Evolutionary conservation across 768 basidiomycete species (phyloP), one percentile per base, ranked within the genome.

Genomic region (Infundibulicybe gibba): DNA sequence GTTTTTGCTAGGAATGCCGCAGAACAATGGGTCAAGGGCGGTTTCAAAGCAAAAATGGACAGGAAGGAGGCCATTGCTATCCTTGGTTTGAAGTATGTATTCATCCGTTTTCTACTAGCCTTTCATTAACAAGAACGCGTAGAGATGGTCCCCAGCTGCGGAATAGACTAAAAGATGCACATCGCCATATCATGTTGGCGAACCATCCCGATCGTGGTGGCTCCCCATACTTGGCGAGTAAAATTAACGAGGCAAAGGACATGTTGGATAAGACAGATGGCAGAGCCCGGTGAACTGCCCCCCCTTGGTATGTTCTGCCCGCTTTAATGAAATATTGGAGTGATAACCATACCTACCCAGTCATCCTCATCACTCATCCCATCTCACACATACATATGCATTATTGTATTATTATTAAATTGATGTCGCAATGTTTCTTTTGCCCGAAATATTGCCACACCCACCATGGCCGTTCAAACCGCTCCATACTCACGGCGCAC

Each of bases 191-290:
- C 55, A 99, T 99, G 97, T 78, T 98, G 43, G 90, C 93, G 21
- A 99, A 99, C 68, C 97, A 99, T 70, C 97, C 97, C 10, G 97
- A 99, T 73, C 79, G 97, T 51, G 97, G 97, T 31, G 97, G 97
- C 25, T 90, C 94, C n/a, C 97, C 97, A 6, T 99, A 97, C 67
- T 71, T 98, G 42, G 94, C 97, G 11, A 94, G 92, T 59, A 98
- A 99, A 77, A 95, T 98, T 52, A 99, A 99, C 66, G 97, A 99
- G 61, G 97, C 95, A 0, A 97, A 97, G 63, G 95, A 93, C 58
- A 54, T 95, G 48, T 65, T 97, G 40, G 94, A 97, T 31, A 90
- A 87, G 63, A 75, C 76, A n/a, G 83, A 86, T 43, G 76, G 77
- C 44, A 79, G 71, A 55, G 64, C 59, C 14, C 62, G 71, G 49